Evolutionary conservation across 2,329 filamentous ascomycete species (phyloP).

Genomic region (Phaeosphaeria sp.): DNA sequence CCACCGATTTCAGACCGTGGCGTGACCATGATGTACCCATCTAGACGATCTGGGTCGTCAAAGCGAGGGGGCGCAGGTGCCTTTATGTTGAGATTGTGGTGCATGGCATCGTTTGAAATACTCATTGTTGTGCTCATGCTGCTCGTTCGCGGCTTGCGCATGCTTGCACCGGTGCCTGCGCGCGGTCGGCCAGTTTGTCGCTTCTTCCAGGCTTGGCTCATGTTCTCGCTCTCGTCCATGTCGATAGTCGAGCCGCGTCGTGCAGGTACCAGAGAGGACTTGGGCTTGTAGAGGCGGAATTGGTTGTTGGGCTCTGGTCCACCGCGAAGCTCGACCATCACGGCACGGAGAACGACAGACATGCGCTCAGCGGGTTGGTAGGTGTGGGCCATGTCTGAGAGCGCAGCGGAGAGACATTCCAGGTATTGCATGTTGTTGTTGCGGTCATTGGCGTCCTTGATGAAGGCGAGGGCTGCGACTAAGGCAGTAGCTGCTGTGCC

Average conservation of each 20-base stretch:
- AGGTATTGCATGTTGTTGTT: conserved; percentile 58
- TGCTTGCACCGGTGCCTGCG: conserved; percentile 19
- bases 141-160: conserved; percentile 13
- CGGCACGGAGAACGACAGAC: conserved; percentile 60
- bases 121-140: conserved; percentile 28
- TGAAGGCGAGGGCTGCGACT: conserved; percentile 55
- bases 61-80: conserved; percentile 17
- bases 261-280: conserved; percentile 35
- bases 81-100: conserved; percentile 29
- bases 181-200: conserved; percentile 34
- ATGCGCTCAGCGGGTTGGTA: conserved; percentile 64
- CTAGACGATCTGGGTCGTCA: conserved; percentile 15
- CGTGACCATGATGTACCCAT: conserved; percentile 41
- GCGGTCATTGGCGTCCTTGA: conserved; percentile 49
- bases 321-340: conserved; percentile 57
- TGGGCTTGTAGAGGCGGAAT: conserved; percentile 35
- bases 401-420: conserved; percentile 59
- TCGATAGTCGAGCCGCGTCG: conserved; percentile 35
- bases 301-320: conserved; percentile 18
- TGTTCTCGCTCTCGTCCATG: conserved; percentile 18
- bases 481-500: conserved; percentile 63
- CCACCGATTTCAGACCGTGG: conserved; percentile 32
- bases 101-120: neutral
- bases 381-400: conserved; percentile 61
- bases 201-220: conserved; percentile 25